Evolutionary conservation across 1,139 yeast genomes (phyloP), one percentile per base, ranked within the genome.

Genomic region (Lodderomyces parapsilosis): DNA sequence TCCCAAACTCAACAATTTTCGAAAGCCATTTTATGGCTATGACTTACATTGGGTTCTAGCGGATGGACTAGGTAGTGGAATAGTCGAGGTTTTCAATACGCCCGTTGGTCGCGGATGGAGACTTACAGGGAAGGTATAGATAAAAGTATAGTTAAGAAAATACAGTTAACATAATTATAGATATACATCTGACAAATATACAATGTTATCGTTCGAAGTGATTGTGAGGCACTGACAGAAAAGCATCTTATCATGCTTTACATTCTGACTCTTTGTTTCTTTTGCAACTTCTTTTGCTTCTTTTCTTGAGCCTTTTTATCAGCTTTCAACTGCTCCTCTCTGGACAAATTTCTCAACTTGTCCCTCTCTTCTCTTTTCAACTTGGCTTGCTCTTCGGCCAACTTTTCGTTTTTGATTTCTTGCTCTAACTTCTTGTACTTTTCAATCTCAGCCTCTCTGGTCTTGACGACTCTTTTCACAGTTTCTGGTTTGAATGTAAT

Each of bases 91-190:
- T 6, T 82, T 82, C 53, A 69, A 71, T 36, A 83, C 91, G 0
- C 87, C 89, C 0, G 83, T 80, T 1, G 91, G 91, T 0, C 62
- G 81, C 40, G 88, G 88, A 0, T 83, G 87, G 83, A 75, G 76
- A 56, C 60, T 81, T 38, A 81, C 87, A 1, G 78, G 78, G 0
- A 73, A 73, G 47, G 62, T 68, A 10, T 50, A 42, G n/a, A n/a
- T n/a, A n/a, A n/a, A n/a, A n/a, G n/a, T n/a, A n/a, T n/a, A n/a
- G n/a, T n/a, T n/a, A n/a, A n/a, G n/a, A n/a, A 43, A 28, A 31
- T 17, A 19, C 4, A n/a, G 31, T 31, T 15, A 7, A 38, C 20
- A 38, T 36, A 25, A 15, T 15, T 25, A 36, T 14, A 36, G 17
- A 36, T 24, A 36, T 25, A 7, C 13, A 14, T 13, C 4, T 25